Evolutionary conservation across 768 basidiomycete species (phyloP).

Genomic region (Rhizopogon rudus): DNA sequence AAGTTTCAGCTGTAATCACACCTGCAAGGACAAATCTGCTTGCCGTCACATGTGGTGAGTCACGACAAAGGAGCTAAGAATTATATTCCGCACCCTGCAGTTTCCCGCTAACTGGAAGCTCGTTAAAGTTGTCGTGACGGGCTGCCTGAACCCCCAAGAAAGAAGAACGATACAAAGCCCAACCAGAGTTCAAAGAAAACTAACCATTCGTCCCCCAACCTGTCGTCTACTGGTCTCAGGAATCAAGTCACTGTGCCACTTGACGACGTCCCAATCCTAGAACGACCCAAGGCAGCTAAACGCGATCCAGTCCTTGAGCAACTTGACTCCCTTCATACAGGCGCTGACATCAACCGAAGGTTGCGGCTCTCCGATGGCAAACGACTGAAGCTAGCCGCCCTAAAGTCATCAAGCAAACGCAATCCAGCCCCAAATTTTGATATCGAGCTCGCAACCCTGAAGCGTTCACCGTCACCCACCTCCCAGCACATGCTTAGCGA

Average conservation of each 20-base stretch:
- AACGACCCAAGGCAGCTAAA: constrained; percentile 17
- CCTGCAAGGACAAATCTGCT: constrained; percentile 70
- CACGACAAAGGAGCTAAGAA: constrained; percentile 2
- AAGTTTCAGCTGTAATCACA: constrained; percentile 63
- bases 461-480: constrained; percentile 18
- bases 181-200: neutral
- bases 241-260: neutral
- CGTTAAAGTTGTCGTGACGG: constrained; percentile 70
- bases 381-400: constrained; percentile 38
- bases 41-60: constrained; percentile 76
- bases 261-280: constrained; percentile 7
- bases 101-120: constrained; percentile 1
- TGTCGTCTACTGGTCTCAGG: neutral
- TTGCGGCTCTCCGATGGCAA: constrained; percentile 34
- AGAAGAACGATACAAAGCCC: constrained; percentile 15
- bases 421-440: constrained; percentile 40
- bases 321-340: constrained; percentile 39
- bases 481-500: constrained; percentile 24
- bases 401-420: neutral
- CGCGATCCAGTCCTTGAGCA: constrained; percentile 31
- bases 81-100: constrained; percentile 1
- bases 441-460: constrained; percentile 38
- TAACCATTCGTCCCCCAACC: neutral
- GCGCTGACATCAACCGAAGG: constrained; percentile 35
- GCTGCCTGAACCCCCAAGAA: constrained; percentile 45